Conservation (phyloP, 1,284 basidiomycete species). For the Puccinia sorghi region DNA sequence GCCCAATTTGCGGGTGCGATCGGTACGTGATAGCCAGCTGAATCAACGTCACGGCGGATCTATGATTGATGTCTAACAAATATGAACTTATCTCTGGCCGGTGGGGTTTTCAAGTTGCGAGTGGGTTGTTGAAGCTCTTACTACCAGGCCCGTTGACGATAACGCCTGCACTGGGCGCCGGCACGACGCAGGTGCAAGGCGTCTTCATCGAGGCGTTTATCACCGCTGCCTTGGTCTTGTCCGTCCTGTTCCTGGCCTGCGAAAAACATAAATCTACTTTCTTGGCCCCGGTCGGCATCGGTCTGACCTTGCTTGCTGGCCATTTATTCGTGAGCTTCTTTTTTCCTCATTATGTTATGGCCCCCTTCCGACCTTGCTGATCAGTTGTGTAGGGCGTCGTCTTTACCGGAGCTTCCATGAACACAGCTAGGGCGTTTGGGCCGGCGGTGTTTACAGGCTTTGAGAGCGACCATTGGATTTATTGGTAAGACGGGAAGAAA, state of each 20-base stretch:
- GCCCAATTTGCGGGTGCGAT: constrained; percentile 49
- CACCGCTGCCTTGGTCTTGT: constrained; percentile 43
- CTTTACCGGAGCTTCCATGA: constrained; percentile 49
- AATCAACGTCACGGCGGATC: too few species aligned
- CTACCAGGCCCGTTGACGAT: constrained; percentile 41
- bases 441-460: constrained; percentile 47
- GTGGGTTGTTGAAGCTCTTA: constrained; percentile 25
- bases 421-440: constrained; percentile 48
- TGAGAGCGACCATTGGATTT: constrained; percentile 45
- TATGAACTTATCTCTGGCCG: too few species aligned
- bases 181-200: constrained; percentile 30
- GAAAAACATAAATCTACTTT: constrained; percentile 67
- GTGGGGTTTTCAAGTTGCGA: too few species aligned
- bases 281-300: constrained; percentile 73
- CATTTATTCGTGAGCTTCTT: constrained; percentile 63
- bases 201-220: constrained; percentile 41
- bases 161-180: constrained; percentile 35
- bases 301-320: constrained; percentile 68
- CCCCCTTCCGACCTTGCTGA: neutral
- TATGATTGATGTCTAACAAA: too few species aligned
- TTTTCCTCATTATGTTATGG: neutral
- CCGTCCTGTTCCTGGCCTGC: constrained; percentile 40
- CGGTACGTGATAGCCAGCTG: constrained; percentile 10
- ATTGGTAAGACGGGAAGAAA: constrained; percentile 32
- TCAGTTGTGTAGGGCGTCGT: constrained; percentile 19